Evolutionary conservation across 768 basidiomycete species (phyloP), one percentile per base, ranked within the genome.

Genomic region (Leccinum aurantiacum): DNA sequence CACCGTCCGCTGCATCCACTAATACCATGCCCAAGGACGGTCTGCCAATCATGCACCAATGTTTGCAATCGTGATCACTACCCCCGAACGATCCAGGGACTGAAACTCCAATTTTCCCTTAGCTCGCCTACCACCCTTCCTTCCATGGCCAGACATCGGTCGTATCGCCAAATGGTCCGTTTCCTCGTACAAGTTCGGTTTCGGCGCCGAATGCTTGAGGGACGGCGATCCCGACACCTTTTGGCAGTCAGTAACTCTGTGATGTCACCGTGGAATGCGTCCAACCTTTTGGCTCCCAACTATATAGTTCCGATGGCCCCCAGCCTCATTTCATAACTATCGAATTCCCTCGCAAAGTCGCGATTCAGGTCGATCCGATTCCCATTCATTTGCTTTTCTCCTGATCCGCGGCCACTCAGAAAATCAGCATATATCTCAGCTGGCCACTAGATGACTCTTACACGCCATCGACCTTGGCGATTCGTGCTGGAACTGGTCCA

Each of bases 291-390:
- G 41, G 41, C 24, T 22, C 25, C 27, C 19, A 9, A 29, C 29
- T 63, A 56, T 46, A 17, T 63, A 93, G 91, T 71, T 89, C 89
- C 4, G 97, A 98, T 70, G 97, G 97, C 2, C 93, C 95, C 2
- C 97, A 98, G 68, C 97, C 97, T 2, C 96, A 99, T 76, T 91
- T 91, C 63, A 91, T 98, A 67, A 96, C 95, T 0, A 80, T 97
- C 53, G 91, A 95, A 70, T 99, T 99, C 73, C 88, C 93, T 22
- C 85, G 89, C 47, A 91, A 93, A 71, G 88, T 97, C 24, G 85
- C 89, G 2, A 85, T 99, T 33, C 90, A 95, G 76, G 95, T 93
- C 58, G 46, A n/a, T 54, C 25, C 41, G 9, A 41, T 41, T 41
- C 17, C 15, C 17, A 41, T 41, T 17, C 19, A 41, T 41, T 50